Conservation (phyloP, 2,329 filamentous ascomycete species). For the Rhynchosporium graminicola region DNA sequence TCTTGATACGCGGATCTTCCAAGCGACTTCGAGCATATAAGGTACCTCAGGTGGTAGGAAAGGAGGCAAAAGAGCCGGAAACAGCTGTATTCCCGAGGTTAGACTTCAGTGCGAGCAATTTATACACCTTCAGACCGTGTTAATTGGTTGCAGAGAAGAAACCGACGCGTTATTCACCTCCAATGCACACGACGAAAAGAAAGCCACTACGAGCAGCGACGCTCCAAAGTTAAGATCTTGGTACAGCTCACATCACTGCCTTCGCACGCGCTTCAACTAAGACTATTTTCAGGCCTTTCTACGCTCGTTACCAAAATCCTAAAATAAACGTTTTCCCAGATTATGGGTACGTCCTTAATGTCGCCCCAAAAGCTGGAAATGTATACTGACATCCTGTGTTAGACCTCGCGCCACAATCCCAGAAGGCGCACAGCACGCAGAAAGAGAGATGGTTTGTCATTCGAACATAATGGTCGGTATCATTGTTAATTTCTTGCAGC, state of each 20-base stretch:
- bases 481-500: constrained; percentile 3
- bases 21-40: background rate
- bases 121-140: background rate
- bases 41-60: background rate
- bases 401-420: background rate
- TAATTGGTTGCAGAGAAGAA: constrained; percentile 13
- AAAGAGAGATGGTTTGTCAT: constrained; percentile 1
- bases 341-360: constrained; percentile 7
- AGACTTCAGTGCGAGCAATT: background rate
- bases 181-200: constrained; percentile 14
- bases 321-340: background rate
- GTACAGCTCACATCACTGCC: background rate
- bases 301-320: background rate
- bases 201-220: constrained; percentile 1
- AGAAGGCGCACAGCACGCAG: background rate
- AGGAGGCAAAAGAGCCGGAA: background rate
- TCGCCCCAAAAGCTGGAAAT: background rate
- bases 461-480: background rate
- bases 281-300: background rate
- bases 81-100: background rate
- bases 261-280: background rate
- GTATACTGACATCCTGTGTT: background rate
- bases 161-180: constrained; percentile 8
- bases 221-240: background rate
- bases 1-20: background rate